phyloP scores from a whole-genome alignment of 2,329 filamentous ascomycete species.

The Stachybotrys echinatus region DNA sequence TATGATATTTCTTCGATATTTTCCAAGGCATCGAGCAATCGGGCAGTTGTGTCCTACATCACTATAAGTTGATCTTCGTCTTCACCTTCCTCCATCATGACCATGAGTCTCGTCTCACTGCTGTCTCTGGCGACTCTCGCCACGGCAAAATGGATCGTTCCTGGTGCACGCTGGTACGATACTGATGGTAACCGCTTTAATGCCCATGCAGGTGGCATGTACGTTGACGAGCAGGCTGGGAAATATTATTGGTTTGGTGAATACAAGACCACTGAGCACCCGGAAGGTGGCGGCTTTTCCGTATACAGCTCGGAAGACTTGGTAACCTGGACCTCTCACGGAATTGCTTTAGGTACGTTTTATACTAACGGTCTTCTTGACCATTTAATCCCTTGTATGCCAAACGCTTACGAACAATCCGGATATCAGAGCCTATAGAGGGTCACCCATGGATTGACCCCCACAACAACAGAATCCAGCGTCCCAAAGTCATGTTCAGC shows the following conservation, averaged over 20 bases:
- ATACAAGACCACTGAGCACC: slow-evolving; percentile 52
- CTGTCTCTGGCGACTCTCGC: slow-evolving; percentile 10
- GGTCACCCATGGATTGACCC: slow-evolving; percentile 52
- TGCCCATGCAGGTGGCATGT: slow-evolving; percentile 55
- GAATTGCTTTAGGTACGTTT: slow-evolving; percentile 45
- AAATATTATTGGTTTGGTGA: slow-evolving; percentile 60
- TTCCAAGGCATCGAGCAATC: too few species aligned
- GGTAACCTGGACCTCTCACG: slow-evolving; percentile 53
- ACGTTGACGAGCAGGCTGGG: slow-evolving; percentile 43
- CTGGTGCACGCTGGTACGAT: slow-evolving; percentile 55
- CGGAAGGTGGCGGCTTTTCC: slow-evolving; percentile 54
- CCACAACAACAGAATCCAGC: slow-evolving; percentile 51
- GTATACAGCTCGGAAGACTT: slow-evolving; percentile 58
- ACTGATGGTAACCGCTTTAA: slow-evolving; percentile 56
- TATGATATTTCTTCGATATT: too few species aligned
- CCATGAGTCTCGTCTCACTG: background rate
- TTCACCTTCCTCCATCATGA: too few species aligned
- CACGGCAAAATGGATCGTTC: slow-evolving; percentile 48
- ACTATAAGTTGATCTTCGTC: too few species aligned
- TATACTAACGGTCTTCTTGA: background rate
- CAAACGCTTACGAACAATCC: too few species aligned
- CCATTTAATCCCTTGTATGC: too few species aligned
- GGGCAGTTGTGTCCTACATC: too few species aligned
- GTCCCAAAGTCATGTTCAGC: slow-evolving; percentile 58
- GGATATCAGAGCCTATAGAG: slow-evolving; percentile 45